These are phyloP conservation scores for Pyrenophora graminea DNA, from an alignment of 2,329 filamentous ascomycete species.

Conservation along the genomic window DNA sequence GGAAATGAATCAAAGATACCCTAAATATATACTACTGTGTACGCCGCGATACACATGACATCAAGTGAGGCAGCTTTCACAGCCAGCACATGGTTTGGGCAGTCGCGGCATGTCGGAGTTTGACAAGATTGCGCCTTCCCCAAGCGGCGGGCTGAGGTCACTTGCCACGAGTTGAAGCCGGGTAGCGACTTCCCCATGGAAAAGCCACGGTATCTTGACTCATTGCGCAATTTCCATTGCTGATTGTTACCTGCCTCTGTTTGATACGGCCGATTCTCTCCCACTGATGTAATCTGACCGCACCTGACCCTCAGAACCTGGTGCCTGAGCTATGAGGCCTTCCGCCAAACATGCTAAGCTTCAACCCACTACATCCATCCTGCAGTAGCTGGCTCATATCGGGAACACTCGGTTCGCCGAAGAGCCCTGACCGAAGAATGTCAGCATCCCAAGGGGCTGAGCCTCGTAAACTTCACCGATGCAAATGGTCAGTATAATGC, in stretches of 20 bases:
- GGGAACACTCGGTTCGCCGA: constrained; percentile 20
- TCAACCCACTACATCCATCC: constrained; percentile 11
- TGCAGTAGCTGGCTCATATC: constrained; percentile 10
- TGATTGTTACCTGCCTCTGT: constrained; percentile 12
- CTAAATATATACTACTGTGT: neutral
- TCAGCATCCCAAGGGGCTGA: constrained; percentile 26
- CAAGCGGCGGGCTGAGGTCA: constrained; percentile 20
- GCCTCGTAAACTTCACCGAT: constrained; percentile 19
- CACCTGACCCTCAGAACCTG: constrained; percentile 39
- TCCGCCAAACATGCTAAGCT: constrained; percentile 19
- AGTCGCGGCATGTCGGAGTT: constrained; percentile 24
- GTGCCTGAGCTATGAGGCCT: constrained; percentile 28
- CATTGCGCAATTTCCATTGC: constrained; percentile 18
- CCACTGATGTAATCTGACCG: constrained; percentile 28
- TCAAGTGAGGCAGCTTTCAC: neutral
- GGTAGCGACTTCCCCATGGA: constrained; percentile 10
- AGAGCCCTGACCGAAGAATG: constrained; percentile 20
- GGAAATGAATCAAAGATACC: constrained; percentile 9
- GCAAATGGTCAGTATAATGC: constrained; percentile 29
- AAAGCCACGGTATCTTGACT: constrained; percentile 27
- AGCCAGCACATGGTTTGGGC: neutral
- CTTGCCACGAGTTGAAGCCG: constrained; percentile 31
- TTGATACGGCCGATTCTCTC: constrained; percentile 16
- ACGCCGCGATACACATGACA: neutral
- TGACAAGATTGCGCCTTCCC: constrained; percentile 16